These are phyloP conservation scores for Aspergillus carlsbadensis DNA, from an alignment of 495 filamentous ascomycete species.

Conservation along the genomic window DNA sequence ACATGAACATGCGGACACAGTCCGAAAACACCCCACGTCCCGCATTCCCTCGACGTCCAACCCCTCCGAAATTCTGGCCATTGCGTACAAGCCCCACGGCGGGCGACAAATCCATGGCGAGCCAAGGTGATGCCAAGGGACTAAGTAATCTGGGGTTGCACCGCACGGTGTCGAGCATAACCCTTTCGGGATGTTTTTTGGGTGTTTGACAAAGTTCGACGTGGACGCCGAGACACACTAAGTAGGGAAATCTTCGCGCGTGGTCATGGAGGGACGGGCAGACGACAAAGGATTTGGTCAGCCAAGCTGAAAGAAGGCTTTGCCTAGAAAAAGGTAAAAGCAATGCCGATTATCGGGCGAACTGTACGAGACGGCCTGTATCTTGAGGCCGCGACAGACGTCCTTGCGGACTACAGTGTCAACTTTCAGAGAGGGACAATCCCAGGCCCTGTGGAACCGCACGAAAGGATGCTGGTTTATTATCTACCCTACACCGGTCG, in stretches of 20 bases:
- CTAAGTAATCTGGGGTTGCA: constrained; percentile 20
- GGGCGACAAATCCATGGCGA: constrained; percentile 17
- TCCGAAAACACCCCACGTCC: constrained; percentile 1
- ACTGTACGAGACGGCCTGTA: background rate
- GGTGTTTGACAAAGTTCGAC: background rate
- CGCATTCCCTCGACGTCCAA: background rate
- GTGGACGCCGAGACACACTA: constrained; percentile 8
- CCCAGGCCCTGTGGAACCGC: background rate
- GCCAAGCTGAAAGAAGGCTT: constrained; percentile 3
- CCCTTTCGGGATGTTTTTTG: background rate
- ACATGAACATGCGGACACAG: constrained; percentile 12
- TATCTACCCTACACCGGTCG: background rate
- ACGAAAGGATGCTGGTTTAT: background rate
- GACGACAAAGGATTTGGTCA: constrained; percentile 2
- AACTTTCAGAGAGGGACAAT: background rate
- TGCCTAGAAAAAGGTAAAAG: background rate
- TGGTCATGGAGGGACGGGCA: background rate
- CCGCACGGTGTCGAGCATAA: constrained; percentile 4
- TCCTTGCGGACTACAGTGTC: no score
- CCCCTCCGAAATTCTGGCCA: background rate
- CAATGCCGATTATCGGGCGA: background rate
- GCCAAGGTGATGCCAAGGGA: constrained; percentile 23
- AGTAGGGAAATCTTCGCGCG: background rate
- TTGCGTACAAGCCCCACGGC: constrained; percentile 11
- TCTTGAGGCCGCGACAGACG: background rate